Base-by-base conservation (phyloP, 2,329 filamentous ascomycete species). In the Teratosphaeria destructans region DNA sequence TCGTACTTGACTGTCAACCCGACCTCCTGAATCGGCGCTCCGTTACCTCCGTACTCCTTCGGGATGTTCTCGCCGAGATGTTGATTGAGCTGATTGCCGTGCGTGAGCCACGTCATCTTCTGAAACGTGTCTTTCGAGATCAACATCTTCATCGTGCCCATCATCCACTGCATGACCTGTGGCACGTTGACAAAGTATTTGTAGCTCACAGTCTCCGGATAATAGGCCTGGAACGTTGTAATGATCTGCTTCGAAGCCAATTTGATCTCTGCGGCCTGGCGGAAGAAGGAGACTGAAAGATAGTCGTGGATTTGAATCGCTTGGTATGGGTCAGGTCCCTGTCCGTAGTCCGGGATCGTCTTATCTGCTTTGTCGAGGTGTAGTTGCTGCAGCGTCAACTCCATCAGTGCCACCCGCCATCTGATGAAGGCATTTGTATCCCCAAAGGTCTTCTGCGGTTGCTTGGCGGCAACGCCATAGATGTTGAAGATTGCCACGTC, bases 121-220 rank as follows among this genome's bases (percentile, higher is more conserved):
- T 73, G 74, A 8, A 75, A 71, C n/a, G 75, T 79, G 67, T 80
- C 78, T 65, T 76, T 77, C 23, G 73, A 70, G 57, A 80, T 71
- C 35, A 81, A 66, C 32, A 77, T 64, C 67, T 78, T 79, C 66
- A 78, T 76, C 2, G 75, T 23, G 6, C 71, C 70, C 69, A 78
- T 80, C 67, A 80, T 69, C 78, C 92, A 96, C 59, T 90, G 89
- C 92, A 96, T 96, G 68, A 96, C 80, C 59, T 86, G 76, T 0
- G 93, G 93, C 5, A 96, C 90, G 69, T 96, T 96, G 76, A 96
- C 88, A 72, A 96, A 96, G 81, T 92, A 96, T 79, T 96, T 96
- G 77, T 93, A 84, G 67, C 84, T 85, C 55, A 96, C 81, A 10
- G 95, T 84, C 78, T 96, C 93, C 0, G 93, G 92, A 76, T 96